These are phyloP conservation scores for Torrubiellomyces zombiae DNA, from an alignment of 2,329 filamentous ascomycete genomes.

Conservation along the genomic window DNA sequence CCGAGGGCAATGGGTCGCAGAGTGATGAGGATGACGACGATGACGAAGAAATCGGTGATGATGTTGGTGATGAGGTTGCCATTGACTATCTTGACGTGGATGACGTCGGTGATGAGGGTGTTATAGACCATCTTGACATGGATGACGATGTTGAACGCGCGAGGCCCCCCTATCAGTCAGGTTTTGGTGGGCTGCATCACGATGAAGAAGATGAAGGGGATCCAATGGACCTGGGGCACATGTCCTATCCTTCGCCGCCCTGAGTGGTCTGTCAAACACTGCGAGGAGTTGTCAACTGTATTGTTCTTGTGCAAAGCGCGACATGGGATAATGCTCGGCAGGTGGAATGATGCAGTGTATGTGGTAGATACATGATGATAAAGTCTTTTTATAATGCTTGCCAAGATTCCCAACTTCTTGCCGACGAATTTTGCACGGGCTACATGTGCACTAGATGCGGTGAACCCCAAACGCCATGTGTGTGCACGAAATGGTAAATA, in stretches of 20 bases:
- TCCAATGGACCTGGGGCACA: conserved; percentile 1
- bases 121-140: conserved; percentile 8
- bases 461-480: no score
- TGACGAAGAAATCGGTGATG: conserved; percentile 10
- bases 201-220: conserved; percentile 6
- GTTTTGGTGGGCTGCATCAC: no score
- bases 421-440: no score
- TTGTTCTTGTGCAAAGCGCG: no score
- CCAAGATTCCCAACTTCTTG: neutral
- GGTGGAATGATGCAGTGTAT: no score
- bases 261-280: no score
- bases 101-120: conserved; percentile 9
- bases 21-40: conserved; percentile 7
- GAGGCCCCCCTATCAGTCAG: conserved; percentile 1
- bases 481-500: no score
- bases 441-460: no score
- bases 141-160: neutral
- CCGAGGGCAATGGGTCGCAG: conserved; percentile 8
- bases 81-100: conserved; percentile 9
- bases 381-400: no score
- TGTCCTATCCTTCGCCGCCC: conserved; percentile 6
- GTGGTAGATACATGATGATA: no score
- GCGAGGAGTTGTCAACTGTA: no score
- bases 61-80: conserved; percentile 11
- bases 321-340: no score